phyloP scores from a whole-genome alignment of 2,329 filamentous ascomycete genomes.

The Curvularia lunata region DNA sequence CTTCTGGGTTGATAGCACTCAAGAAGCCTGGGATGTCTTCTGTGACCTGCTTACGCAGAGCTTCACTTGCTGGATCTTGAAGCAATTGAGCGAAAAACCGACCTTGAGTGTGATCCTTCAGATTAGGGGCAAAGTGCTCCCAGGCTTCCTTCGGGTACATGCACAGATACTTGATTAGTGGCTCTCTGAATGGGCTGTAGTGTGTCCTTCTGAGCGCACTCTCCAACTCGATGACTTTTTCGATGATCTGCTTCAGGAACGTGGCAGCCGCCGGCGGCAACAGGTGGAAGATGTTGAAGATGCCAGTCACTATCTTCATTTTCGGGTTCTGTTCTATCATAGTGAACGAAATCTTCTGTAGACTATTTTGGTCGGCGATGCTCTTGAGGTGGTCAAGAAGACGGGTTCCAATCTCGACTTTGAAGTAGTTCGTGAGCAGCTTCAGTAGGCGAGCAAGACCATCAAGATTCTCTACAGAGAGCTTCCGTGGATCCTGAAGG shows the following conservation, averaged over 20 bases:
- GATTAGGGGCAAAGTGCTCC: conserved; percentile 75
- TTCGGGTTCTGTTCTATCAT: conserved; percentile 90
- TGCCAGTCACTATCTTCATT: conserved; percentile 94
- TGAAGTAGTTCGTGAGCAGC: conserved; percentile 96
- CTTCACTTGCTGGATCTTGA: conserved; percentile 73
- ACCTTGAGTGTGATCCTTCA: conserved; percentile 86
- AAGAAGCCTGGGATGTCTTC: conserved; percentile 76
- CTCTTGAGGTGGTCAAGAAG: conserved; percentile 93
- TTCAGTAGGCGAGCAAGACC: conserved; percentile 89
- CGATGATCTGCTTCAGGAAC: conserved; percentile 89
- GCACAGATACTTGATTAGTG: conserved; percentile 91
- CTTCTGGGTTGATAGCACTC: conserved; percentile 68
- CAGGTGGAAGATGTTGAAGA: conserved; percentile 97
- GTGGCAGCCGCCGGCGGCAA: conserved; percentile 86
- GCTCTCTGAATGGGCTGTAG: conserved; percentile 87
- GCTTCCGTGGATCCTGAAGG: conserved; percentile 87
- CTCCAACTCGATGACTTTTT: conserved; percentile 89
- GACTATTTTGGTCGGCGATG: conserved; percentile 77
- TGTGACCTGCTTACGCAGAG: conserved; percentile 76
- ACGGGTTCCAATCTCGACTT: conserved; percentile 93
- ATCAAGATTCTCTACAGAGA: conserved; percentile 88
- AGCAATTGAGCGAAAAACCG: conserved; percentile 90
- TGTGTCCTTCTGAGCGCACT: conserved; percentile 83
- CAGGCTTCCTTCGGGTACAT: conserved; percentile 90
- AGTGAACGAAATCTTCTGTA: conserved; percentile 93